These are phyloP conservation scores for Beauveria pseudobassiana DNA, from an alignment of 2,329 filamentous ascomycete genomes.

Conservation along the genomic window DNA sequence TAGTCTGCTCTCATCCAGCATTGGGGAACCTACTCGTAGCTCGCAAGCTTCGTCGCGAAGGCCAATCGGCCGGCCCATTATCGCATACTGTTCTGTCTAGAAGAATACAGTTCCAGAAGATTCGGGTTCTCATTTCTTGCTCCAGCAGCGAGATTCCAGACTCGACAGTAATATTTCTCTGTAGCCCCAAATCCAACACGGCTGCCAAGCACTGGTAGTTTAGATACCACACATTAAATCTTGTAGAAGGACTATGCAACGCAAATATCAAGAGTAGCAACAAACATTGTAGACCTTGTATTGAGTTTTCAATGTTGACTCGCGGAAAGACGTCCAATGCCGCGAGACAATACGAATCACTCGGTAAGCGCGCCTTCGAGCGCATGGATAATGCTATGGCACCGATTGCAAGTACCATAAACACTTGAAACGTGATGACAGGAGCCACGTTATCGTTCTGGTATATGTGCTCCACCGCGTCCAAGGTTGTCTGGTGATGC, in stretches of 20 bases:
- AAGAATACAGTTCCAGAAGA: conserved; percentile 48
- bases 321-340: conserved; percentile 40
- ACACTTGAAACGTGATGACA: conserved; percentile 36
- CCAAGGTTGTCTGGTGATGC: conserved; percentile 35
- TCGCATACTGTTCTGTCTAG: conserved; percentile 45
- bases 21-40: conserved; percentile 31
- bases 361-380: conserved; percentile 35
- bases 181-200: conserved; percentile 43
- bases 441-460: conserved; percentile 20
- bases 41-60: conserved; percentile 48
- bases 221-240: conserved; percentile 45
- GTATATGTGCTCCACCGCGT: conserved; percentile 31
- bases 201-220: conserved; percentile 48
- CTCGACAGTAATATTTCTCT: conserved; percentile 38
- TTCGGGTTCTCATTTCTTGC: conserved; percentile 46
- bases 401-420: conserved; percentile 46
- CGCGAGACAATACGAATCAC: conserved; percentile 40
- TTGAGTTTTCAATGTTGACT: conserved; percentile 39
- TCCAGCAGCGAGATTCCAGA: conserved; percentile 37
- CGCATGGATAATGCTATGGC: conserved; percentile 37
- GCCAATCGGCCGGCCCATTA: conserved; percentile 49
- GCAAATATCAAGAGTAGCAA: conserved; percentile 40
- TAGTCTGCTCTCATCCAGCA: conserved; percentile 6
- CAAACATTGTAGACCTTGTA: conserved; percentile 42
- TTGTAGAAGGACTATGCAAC: conserved; percentile 40